phyloP scores from a whole-genome alignment of 148 eudicot genomes.

The Vaccinium corymbosum region DNA sequence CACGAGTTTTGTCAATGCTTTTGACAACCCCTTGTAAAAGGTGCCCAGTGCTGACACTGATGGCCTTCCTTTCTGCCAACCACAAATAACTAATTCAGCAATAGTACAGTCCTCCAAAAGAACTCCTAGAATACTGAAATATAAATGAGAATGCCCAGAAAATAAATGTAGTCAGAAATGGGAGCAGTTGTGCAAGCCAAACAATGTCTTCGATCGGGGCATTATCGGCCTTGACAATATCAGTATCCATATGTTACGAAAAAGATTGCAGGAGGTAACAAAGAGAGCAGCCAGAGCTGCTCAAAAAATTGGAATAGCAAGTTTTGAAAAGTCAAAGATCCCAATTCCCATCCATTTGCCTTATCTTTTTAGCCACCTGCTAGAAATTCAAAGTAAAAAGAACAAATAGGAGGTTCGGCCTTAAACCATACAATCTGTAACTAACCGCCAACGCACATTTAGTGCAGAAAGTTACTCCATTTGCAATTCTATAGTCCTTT shows the following conservation, averaged over 20 bases:
- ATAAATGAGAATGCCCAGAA: not conserved
- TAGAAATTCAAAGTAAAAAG: not conserved
- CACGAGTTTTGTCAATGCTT: conserved; percentile 74
- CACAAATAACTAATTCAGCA: not conserved
- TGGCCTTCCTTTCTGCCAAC: conserved; percentile 41
- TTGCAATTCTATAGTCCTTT: not conserved
- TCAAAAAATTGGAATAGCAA: not conserved
- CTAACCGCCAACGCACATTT: not conserved
- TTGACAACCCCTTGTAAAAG: conserved; percentile 84
- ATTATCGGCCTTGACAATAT: not conserved
- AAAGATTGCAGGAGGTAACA: not conserved
- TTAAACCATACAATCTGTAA: not conserved
- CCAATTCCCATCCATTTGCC: not conserved
- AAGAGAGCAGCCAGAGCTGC: not conserved
- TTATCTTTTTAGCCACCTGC: not conserved
- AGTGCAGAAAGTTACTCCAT: not conserved
- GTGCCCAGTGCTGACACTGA: conserved; percentile 41
- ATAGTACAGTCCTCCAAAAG: not conserved
- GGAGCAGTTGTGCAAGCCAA: not conserved
- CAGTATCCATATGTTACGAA: not conserved
- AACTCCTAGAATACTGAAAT: not conserved
- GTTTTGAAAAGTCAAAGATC: not conserved
- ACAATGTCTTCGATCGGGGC: not conserved
- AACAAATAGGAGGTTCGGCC: not conserved
- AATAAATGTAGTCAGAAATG: not conserved